phyloP scores from a whole-genome alignment of 2,329 filamentous ascomycete genomes.

The Fusarium cyanostomum region DNA sequence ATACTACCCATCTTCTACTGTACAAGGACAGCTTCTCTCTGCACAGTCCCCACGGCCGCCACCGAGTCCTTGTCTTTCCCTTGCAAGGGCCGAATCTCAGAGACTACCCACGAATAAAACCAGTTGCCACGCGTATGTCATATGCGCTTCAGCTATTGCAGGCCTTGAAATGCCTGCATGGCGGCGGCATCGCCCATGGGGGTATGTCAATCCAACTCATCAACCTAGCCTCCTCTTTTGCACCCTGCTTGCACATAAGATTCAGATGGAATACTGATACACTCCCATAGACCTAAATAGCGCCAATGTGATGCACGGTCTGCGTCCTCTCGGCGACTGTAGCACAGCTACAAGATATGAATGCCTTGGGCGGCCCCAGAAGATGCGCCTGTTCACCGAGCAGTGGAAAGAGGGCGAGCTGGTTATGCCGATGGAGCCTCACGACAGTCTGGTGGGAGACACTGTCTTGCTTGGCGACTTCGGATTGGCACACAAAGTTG shows the following conservation, averaged over 20 bases:
- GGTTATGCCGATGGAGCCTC: constrained; percentile 9
- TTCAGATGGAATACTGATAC: neutral
- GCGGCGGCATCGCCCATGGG: constrained; percentile 12
- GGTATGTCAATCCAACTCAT: constrained; percentile 1
- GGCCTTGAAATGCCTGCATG: constrained; percentile 10
- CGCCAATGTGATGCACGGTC: constrained; percentile 17
- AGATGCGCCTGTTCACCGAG: neutral
- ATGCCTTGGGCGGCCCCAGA: constrained; percentile 10
- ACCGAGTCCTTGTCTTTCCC: constrained; percentile 13
- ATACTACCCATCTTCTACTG: constrained; percentile 3
- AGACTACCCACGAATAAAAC: neutral
- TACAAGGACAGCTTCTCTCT: constrained; percentile 7
- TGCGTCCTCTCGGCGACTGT: neutral
- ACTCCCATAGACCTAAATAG: constrained; percentile 11
- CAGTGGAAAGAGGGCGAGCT: constrained; percentile 21
- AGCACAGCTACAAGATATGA: constrained; percentile 8
- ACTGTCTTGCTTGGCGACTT: constrained; percentile 17
- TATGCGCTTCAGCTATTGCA: constrained; percentile 11
- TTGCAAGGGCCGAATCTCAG: neutral
- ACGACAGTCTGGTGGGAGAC: constrained; percentile 6
- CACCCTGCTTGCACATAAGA: too few relatives aligned
- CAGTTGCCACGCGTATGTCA: constrained; percentile 13
- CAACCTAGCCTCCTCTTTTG: too few relatives aligned
- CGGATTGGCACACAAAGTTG: constrained; percentile 10
- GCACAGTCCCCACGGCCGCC: neutral